These are phyloP conservation scores for Pelargonium cotyledonis DNA, from an alignment of 441 rosid genomes.

Conservation along the genomic window DNA sequence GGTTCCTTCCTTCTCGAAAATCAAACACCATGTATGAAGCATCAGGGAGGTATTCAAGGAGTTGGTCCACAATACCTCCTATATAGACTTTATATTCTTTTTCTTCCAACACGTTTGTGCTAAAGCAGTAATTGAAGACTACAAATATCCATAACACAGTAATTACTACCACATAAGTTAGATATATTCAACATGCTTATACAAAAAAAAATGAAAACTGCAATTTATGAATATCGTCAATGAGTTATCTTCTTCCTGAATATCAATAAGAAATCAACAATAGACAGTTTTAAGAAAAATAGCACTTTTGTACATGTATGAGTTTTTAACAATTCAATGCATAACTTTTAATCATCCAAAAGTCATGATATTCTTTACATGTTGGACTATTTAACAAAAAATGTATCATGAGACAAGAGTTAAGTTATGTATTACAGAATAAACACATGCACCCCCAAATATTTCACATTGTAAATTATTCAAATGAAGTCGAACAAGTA, in stretches of 20 bases:
- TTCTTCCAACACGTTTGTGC: slow-evolving; percentile 46
- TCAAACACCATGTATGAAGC: slow-evolving; percentile 85
- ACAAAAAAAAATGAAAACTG: background rate
- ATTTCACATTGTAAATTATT: too few species aligned
- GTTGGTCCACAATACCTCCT: slow-evolving; percentile 55
- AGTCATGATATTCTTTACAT: background rate
- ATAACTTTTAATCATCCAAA: background rate
- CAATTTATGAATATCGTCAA: background rate
- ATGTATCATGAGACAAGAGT: too few species aligned
- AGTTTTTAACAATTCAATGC: background rate
- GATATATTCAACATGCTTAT: background rate
- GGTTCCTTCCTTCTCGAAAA: slow-evolving; percentile 58
- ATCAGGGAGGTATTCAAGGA: slow-evolving; percentile 50
- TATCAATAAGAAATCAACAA: background rate
- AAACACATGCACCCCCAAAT: too few species aligned
- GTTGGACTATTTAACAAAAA: background rate
- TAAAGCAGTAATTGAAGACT: slow-evolving; percentile 85
- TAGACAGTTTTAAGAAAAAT: background rate
- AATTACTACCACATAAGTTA: background rate
- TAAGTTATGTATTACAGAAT: too few species aligned
- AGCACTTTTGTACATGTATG: background rate
- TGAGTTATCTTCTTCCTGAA: background rate
- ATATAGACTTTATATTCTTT: slow-evolving; percentile 54
- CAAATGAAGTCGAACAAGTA: too few species aligned
- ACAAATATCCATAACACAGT: slow-evolving; percentile 10